A percentile compares a stretch with the other conserved stretches of the same genome.
Evolutionary conservation across 306 rosid genomes (phyloP).

Genomic region (Hippophae gyantsensis): DNA sequence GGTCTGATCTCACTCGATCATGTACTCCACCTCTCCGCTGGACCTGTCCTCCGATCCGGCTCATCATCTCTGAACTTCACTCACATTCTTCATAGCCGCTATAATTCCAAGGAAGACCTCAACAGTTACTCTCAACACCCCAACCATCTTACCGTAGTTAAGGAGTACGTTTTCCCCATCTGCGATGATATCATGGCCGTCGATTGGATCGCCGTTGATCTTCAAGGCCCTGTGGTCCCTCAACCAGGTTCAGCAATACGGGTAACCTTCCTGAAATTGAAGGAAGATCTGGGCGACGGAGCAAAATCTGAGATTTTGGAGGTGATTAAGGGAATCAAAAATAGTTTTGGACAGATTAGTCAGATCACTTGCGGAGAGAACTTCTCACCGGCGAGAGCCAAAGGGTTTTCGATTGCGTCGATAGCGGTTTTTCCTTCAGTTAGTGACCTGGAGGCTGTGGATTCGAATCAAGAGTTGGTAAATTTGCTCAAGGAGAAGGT

Average conservation of each 20-base stretch:
- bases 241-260: conserved; percentile 52
- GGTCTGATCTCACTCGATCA: conserved; percentile 48
- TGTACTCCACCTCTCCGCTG: conserved; percentile 55
- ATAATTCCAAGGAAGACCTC: conserved; percentile 55
- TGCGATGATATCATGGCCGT: conserved; percentile 81
- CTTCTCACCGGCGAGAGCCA: conserved; percentile 83
- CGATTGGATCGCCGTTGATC: conserved; percentile 55
- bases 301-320: conserved; percentile 36
- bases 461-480: conserved; percentile 38
- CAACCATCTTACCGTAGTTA: conserved; percentile 56
- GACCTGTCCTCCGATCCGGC: conserved; percentile 52
- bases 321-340: conserved; percentile 42
- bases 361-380: conserved; percentile 61
- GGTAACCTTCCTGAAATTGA: conserved; percentile 53
- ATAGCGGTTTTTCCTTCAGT: conserved; percentile 42
- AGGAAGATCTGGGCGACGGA: conserved; percentile 35
- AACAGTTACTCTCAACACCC: conserved; percentile 49
- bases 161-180: conserved; percentile 52
- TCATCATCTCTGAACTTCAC: conserved; percentile 59
- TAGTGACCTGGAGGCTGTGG: conserved; percentile 43
- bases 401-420: conserved; percentile 76
- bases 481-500: conserved; percentile 61
- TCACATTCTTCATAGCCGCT: conserved; percentile 82
- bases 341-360: conserved; percentile 35
- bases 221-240: conserved; percentile 13